A percentile compares a stretch with the other conserved stretches of the same genome.
phyloP scores from a whole-genome alignment of 164 flowering plant genomes.

The Euptelea pleiosperma region DNA sequence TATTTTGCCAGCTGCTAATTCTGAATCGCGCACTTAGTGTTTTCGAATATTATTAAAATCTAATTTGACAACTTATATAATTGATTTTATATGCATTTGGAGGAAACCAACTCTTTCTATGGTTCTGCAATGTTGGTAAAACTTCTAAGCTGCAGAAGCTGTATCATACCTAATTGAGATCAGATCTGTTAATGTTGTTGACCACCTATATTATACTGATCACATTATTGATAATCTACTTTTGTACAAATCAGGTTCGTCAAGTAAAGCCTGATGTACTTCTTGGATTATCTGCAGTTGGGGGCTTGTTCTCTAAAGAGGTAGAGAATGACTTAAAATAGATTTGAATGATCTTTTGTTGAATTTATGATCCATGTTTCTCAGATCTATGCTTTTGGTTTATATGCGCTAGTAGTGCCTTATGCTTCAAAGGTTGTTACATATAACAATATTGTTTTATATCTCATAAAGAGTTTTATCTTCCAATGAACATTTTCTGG shows the following conservation, averaged over 20 bases:
- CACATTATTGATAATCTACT: conserved; percentile 1
- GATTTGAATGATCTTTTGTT: conserved; percentile 2
- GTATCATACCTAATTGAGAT: no score
- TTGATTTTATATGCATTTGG: no score
- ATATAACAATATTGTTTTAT: no score
- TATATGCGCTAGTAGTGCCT: background rate
- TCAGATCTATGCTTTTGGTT: background rate
- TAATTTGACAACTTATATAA: no score
- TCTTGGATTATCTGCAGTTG: conserved; percentile 95
- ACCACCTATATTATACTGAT: conserved; percentile 6
- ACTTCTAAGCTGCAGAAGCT: no score
- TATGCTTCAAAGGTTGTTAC: background rate
- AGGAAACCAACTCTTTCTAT: no score
- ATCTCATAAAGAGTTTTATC: no score
- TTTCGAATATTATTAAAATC: no score
- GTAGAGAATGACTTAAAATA: conserved; percentile 28
- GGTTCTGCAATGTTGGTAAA: no score
- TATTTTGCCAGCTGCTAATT: no score
- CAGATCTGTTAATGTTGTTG: background rate
- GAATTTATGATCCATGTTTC: background rate
- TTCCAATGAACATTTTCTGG: no score
- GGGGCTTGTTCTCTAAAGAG: conserved; percentile 93
- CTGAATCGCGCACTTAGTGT: no score
- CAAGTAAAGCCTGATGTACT: conserved; percentile 97
- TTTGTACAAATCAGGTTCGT: conserved; percentile 47